Evolutionary conservation across 495 filamentous ascomycete genomes (phyloP), one percentile per base, ranked within the genome.

Genomic region (Aspergillus saccharolyticus): DNA sequence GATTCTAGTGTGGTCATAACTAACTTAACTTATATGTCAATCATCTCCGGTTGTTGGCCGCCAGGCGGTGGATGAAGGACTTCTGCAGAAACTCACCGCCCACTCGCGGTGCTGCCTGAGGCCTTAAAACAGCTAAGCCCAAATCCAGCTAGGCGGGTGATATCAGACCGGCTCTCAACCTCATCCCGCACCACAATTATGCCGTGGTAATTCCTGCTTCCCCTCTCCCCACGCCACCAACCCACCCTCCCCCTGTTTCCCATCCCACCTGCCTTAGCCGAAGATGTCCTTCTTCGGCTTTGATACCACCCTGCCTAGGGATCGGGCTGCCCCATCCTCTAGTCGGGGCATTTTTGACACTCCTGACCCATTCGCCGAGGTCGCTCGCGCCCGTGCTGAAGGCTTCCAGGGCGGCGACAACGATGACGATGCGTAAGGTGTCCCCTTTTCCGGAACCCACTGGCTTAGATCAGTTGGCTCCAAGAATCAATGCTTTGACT

Each of bases 241-340:
- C 44, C 47, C 22, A n/a, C n/a, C n/a, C n/a, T n/a, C n/a, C 25
- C 25, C 25, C 25, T 30, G 25, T 30, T 30, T 10, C 55, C 44
- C 60, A 50, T 58, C 54, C 60, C 3, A 52, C 42, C 52, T 50
- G 48, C 53, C 51, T 30, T 33, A 24, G 53, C 63, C 63, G 63
- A 64, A 59, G 69, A 89, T 89, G 86, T 88, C 89, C 59, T 94
- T 96, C 80, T 97, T 94, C 72, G 89, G 90, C 59, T 91, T 93
- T 73, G 85, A 93, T 67, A 73, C 85, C 44, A 78, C 79, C 47
- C 78, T 84, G 1, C 86, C 87, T 30, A 78, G 78, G 63, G 83
- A 87, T 70, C 80, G 78, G 48, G 63, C 72, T 54, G 49, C 61
- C 43, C 61, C 61, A 44, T 79, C 80, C 55, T 86, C 89, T 58